Evolutionary conservation across 306 rosid genomes (phyloP).

Genomic region (Abrus pulchellus): DNA sequence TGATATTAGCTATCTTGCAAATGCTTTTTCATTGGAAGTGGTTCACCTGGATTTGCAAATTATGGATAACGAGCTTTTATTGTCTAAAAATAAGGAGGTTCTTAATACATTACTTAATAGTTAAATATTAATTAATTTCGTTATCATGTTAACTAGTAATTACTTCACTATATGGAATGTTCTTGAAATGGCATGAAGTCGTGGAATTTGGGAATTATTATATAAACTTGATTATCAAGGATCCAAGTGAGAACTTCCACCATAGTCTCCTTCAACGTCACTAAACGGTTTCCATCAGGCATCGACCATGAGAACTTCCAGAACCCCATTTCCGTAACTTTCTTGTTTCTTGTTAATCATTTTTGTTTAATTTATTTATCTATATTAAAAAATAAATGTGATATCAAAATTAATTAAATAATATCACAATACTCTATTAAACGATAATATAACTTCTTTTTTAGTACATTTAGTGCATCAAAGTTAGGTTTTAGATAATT

Average conservation of each 20-base stretch:
- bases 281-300: conserved; percentile 20
- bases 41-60: no score
- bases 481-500: no score
- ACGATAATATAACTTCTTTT: no score
- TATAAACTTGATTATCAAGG: background rate
- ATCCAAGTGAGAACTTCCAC: background rate
- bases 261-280: background rate
- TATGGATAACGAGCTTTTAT: no score
- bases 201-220: background rate
- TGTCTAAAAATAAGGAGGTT: background rate
- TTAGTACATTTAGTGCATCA: no score
- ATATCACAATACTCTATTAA: no score
- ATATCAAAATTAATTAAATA: no score
- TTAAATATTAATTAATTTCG: background rate
- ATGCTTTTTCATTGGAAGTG: no score
- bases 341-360: background rate
- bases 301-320: background rate
- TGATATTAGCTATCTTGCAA: no score
- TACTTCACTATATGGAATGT: background rate
- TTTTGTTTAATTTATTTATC: background rate
- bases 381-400: no score
- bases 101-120: background rate
- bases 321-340: background rate
- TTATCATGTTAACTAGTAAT: background rate
- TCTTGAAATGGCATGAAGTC: background rate